Evolutionary conservation across 805 yeast species (phyloP).

Genomic region (Kluyveromyces siamensis): DNA sequence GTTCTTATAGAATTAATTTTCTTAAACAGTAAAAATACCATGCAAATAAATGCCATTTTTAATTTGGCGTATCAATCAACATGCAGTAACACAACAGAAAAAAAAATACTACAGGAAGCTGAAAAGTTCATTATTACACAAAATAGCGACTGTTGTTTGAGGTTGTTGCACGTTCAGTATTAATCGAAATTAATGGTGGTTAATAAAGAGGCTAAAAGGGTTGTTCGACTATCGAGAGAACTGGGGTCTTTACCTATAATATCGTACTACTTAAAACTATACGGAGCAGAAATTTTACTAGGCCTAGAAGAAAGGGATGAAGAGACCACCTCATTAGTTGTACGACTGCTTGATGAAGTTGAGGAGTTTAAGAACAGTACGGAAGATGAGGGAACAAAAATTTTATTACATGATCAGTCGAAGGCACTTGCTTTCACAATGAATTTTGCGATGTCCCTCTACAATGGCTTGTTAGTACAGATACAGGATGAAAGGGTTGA

Average conservation of each 20-base stretch:
- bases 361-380: constrained; percentile 44
- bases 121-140: no score
- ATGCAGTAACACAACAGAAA: neutral
- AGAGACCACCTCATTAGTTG: constrained; percentile 51
- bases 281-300: constrained; percentile 67
- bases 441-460: constrained; percentile 50
- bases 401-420: constrained; percentile 48
- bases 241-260: constrained; percentile 18
- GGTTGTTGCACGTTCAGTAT: no score
- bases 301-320: constrained; percentile 48
- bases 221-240: constrained; percentile 16
- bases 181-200: neutral
- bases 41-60: neutral
- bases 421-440: constrained; percentile 47
- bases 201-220: constrained; percentile 2
- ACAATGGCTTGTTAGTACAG: constrained; percentile 39
- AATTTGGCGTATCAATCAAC: neutral
- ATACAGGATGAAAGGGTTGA: constrained; percentile 41
- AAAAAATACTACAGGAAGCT: no score
- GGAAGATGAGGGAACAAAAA: constrained; percentile 28
- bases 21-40: neutral
- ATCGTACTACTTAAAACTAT: constrained; percentile 34
- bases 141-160: no score
- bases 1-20: neutral
- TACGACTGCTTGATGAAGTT: constrained; percentile 56